Evolutionary conservation across 768 basidiomycete species (phyloP), one percentile per base, ranked within the genome.

Genomic region (Agrocybe pediades): DNA sequence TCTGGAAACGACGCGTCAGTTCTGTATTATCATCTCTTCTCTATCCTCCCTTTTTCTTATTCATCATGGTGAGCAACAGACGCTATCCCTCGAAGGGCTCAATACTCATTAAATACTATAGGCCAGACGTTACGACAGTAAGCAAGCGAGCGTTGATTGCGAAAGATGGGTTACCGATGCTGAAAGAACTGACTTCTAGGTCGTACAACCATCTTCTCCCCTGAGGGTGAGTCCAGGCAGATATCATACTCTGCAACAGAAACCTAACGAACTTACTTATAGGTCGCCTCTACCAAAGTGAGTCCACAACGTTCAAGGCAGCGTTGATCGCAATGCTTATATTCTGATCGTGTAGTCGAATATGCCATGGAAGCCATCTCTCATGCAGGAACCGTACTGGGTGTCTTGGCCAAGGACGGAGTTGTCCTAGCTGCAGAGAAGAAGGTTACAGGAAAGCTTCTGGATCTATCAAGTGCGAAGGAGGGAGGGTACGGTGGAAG

Each of bases 341-440:
- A 50, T 21, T 21, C 57, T 21, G 7, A 23, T 36, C 19, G 9
- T 20, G 16, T 62, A 96, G 96, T 98, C 77, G 96, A 99, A 77
- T 99, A 99, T 83, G 96, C 96, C 41, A 97, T 98, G 93, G 97
- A 98, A 69, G 94, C 95, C 54, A 98, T 98, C 79, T 97, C 95
- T 24, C 90, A 95, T 65, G 94, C 93, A 17, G 92, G 92, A 49
- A 91, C 93, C 39, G 94, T 96, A 41, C 83, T 96, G n/a, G 94
- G 92, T 39, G 88, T 95, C 51, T 80, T 95, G 24, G 92, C 94
- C 24, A 89, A 85, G 62, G 90, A 95, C 58, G 95, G 95, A 0
- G 90, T 96, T 16, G 92, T 96, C 8, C 79, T 96, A 2, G 95
- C 92, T 0, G 95, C 90, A 6, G 92, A 99, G 82, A 96, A 96